A percentile compares a stretch with the other conserved stretches of the same genome.
Evolutionary conservation across 2,329 filamentous ascomycete species (phyloP).

Genomic region (Penicillium polonicum): DNA sequence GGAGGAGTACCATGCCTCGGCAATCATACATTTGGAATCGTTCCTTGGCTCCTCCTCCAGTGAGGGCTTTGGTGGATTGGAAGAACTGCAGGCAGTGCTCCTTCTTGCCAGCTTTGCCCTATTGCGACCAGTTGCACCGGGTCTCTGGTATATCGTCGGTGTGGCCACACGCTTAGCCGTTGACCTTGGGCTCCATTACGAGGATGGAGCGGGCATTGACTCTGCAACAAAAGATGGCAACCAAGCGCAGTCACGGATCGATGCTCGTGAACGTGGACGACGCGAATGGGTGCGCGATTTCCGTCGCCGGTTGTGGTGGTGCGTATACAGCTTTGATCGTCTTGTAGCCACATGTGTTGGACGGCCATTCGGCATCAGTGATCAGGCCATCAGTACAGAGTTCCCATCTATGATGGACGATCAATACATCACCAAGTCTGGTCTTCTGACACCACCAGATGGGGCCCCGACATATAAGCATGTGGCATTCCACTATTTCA

Average conservation of each 20-base stretch:
- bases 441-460: conserved; percentile 64
- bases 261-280: conserved; percentile 61
- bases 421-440: conserved; percentile 76
- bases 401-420: conserved; percentile 89
- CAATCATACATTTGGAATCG: conserved; percentile 85
- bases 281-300: conserved; percentile 84
- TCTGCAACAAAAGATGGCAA: conserved; percentile 43
- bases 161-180: conserved; percentile 88
- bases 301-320: conserved; percentile 90
- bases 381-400: conserved; percentile 92
- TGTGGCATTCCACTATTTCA: conserved; percentile 89
- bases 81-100: conserved; percentile 90
- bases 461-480: conserved; percentile 79
- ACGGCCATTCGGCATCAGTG: conserved; percentile 89
- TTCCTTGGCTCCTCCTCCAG: conserved; percentile 66
- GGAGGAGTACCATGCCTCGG: conserved; percentile 94
- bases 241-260: conserved; percentile 40
- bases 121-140: conserved; percentile 84
- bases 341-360: conserved; percentile 93
- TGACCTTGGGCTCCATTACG: conserved; percentile 87
- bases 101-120: conserved; percentile 88
- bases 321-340: conserved; percentile 91
- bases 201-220: conserved; percentile 72
- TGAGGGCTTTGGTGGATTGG: conserved; percentile 76
- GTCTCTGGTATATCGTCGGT: conserved; percentile 95